Evolutionary conservation across 257 asterid species (phyloP), one percentile per base, ranked within the genome.

Genomic region (Jacaranda copaia): DNA sequence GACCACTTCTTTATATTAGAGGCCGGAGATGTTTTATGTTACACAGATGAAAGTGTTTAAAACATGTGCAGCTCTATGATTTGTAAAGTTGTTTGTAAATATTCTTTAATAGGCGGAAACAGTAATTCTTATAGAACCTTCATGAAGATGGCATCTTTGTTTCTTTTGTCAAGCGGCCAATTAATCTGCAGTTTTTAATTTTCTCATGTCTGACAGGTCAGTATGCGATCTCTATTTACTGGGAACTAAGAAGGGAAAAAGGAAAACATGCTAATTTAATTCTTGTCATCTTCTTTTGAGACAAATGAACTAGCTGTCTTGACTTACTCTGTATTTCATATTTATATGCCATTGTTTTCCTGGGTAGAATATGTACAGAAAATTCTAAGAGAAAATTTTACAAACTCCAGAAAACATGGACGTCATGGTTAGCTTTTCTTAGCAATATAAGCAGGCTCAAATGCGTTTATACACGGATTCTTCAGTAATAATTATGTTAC

Each of bases 1-100:
- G 32, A 25, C 32, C 2, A 25, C 32, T 25, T 25, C 32, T 25
- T 25, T 25, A 25, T 25, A 25, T 25, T 2, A 25, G 32, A 8
- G 39, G 32, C 1, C 3, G 38, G 42, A 25, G 42, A 12, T 39
- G 36, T 19, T 53, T 46, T 45, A 6, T 32, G 7, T 18, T 19
- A 43, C 19, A 5, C 43, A 46, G 82, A 56, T 43, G 82, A 39
- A 72, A 48, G 55, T 39, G 52, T 66, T 77, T 8, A 58, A 40
- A 68, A 20, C 59, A 58, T 72, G 82, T 72, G 60, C 78, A 65
- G 52, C 56, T 61, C 39, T 45, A 55, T 38, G 42, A 40, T 55
- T 51, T 51, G 74, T 68, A 68, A 18, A 56, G 46, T 39, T 45
- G 52, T 39, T 60, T 73, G 79, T 77, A 81, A 68, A 77, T 77